Evolutionary conservation across 495 filamentous ascomycete species (phyloP), one percentile per base, ranked within the genome.

Genomic region (Cercophora scortea): DNA sequence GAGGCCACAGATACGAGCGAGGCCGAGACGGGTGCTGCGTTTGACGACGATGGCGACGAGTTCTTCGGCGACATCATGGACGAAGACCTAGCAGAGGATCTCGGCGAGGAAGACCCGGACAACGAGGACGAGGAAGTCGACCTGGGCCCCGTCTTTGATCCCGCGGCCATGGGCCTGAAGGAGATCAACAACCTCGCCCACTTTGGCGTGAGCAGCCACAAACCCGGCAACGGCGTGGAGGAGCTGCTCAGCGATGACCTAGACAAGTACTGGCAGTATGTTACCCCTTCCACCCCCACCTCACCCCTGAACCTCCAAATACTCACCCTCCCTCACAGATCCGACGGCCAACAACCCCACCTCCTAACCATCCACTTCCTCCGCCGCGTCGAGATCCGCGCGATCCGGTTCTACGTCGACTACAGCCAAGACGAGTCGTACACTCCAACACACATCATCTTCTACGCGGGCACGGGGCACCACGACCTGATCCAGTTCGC

Each of bases 141-240:
- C 47, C 18, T 54, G 3, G 50, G 44, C 8, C 50, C 62, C 8
- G 43, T 49, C 0, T 79, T 79, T 45, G 75, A 80, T 33, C 67
- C 75, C 0, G 47, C 60, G 0, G 62, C 71, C n/a, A 45, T 71
- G 32, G 80, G 79, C 32, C 77, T 94, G 46, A 90, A 90, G 63
- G 92, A 96, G 63, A 96, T 97, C 70, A 92, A 89, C 57, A 90
- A 91, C 51, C 83, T 98, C 38, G 93, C 92, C 18, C 89, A 87
- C 47, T 96, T 93, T 81, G 92, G 88, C 12, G 90, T 96, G 53
- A 87, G 83, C 55, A 91, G 87, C 56, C 83, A 83, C 64, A 97
- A 96, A 71, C 93, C 91, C 1, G 90, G 90, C 50, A 95, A 87
- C 65, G 89, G 89, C 36, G 84, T 96, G 42, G 79, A 85, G 33